Evolutionary conservation across 2,329 filamentous ascomycete genomes (phyloP), one percentile per base, ranked within the genome.

Genomic region (Sphaerulina vaccinii): DNA sequence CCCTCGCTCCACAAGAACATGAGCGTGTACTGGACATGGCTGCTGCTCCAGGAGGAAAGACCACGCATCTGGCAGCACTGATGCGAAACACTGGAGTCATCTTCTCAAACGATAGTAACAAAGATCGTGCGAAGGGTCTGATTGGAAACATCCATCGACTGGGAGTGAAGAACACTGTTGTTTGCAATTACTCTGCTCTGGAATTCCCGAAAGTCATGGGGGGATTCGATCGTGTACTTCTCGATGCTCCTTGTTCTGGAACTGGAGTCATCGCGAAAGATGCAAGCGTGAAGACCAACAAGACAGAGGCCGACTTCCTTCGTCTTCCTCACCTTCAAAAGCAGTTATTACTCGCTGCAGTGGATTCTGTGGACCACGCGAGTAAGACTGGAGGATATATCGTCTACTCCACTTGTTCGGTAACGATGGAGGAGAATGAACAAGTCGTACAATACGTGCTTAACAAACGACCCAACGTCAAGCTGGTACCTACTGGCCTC

Each of bases 181-280:
- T 99, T 15, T 96, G 89, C 76, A 91, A 95, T 75, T 90, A 97
- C 71, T 91, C 96, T 67, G 93, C 92, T 10, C 83, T 91, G 40
- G 90, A 95, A 61, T 99, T 97, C 70, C 93, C 93, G 22, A 88
- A 85, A 65, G 88, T 95, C 32, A 90, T 99, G 71, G 93, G 92
- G 53, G 93, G 93, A 10, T 99, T 99, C 57, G 93, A 99, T 71
- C 83, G 93, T 57, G 90, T 99, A 5, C 76, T 97, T 39, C 87
- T 97, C 52, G 91, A 99, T 74, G 91, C 90, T 1, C 93, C 93
- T 3, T 97, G 93, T 75, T 95, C 91, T 2, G 92, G 93, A 62
- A 99, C 93, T 1, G 93, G 93, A 65, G 93, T 99, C 67, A 99
- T 99, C 61, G 87, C 90, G 58, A 99, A 99, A 76, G 93, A 99